A percentile compares a stretch with the other conserved stretches of the same genome.
These are phyloP conservation scores for Cyclocybe cylindracea DNA, from an alignment of 768 basidiomycete species.

Conservation along the genomic window DNA sequence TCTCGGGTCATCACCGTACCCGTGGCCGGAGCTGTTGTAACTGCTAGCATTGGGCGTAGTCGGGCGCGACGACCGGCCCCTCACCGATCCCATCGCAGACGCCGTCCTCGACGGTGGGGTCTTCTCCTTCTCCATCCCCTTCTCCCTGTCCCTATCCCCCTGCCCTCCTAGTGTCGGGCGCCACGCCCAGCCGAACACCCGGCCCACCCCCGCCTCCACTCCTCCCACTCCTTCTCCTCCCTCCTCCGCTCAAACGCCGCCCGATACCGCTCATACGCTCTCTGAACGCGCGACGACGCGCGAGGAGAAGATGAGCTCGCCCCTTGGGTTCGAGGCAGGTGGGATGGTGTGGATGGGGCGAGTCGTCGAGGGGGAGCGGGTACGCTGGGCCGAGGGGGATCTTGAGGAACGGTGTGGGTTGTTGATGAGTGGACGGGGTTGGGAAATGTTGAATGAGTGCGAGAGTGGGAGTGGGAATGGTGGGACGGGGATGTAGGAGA, in stretches of 20 bases:
- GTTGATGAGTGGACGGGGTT: too few relatives aligned
- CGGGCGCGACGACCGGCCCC: constrained; percentile 13
- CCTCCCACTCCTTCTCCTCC: constrained; percentile 57
- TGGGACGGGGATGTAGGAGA: too few relatives aligned
- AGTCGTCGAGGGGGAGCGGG: constrained; percentile 38
- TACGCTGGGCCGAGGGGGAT: too few relatives aligned
- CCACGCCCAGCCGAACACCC: constrained; percentile 27
- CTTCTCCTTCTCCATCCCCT: too few relatives aligned
- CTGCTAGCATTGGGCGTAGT: constrained; percentile 27
- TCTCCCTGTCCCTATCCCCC: constrained; percentile 1
- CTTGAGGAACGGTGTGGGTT: too few relatives aligned
- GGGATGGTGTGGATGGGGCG: constrained; percentile 81
- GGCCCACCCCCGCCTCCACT: constrained; percentile 28
- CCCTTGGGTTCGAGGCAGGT: constrained; percentile 85
- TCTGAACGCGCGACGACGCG: constrained; percentile 77
- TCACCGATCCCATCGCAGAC: constrained; percentile 30
- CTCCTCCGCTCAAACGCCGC: constrained; percentile 80
- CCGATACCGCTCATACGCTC: constrained; percentile 91
- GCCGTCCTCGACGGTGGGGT: constrained; percentile 24
- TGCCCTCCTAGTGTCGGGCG: constrained; percentile 16
- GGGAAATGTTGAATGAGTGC: too few relatives aligned
- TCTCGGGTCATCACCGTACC: constrained; percentile 8
- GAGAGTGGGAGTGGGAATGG: too few relatives aligned
- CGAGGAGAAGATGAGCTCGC: constrained; percentile 95
- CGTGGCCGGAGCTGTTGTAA: constrained; percentile 8